phyloP scores from a whole-genome alignment of 1,284 basidiomycete species.

The Pyrrhoderma lamaoense region DNA sequence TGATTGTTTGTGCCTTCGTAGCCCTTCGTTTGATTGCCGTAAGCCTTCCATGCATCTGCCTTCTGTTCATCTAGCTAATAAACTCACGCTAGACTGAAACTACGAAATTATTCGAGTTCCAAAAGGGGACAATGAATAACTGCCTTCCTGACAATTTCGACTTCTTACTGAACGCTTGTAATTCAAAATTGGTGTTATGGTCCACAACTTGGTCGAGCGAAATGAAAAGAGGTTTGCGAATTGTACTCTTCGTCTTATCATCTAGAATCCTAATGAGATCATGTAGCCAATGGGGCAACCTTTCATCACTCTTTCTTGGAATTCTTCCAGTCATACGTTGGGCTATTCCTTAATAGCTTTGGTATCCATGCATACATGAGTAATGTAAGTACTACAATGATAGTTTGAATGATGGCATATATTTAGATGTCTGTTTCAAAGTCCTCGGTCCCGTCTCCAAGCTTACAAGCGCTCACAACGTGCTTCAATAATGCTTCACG shows the following conservation, averaged over 20 bases:
- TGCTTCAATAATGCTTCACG: conserved; percentile 68
- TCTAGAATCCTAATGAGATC: conserved; percentile 17
- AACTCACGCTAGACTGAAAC: conserved; percentile 51
- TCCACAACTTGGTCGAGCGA: conserved; percentile 58
- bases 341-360: conserved; percentile 75
- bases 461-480: conserved; percentile 57
- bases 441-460: conserved; percentile 41
- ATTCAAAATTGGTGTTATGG: conserved; percentile 64
- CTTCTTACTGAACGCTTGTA: conserved; percentile 59
- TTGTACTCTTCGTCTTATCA: conserved; percentile 1
- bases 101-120: conserved; percentile 61
- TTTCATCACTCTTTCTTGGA: conserved; percentile 68
- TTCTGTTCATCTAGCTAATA: conserved; percentile 2
- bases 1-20: conserved; percentile 68
- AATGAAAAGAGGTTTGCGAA: conserved; percentile 53
- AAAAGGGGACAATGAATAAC: conserved; percentile 37
- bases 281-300: conserved; percentile 50
- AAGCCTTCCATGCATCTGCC: conserved; percentile 23
- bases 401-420: background rate
- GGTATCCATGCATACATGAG: conserved; percentile 58
- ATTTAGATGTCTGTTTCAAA: conserved; percentile 10
- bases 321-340: conserved; percentile 68
- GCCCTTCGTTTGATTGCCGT: conserved; percentile 69
- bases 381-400: conserved; percentile 35
- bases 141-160: conserved; percentile 58